Evolutionary conservation across 129 eudicot genomes (phyloP), one percentile per base, ranked within the genome.

Genomic region (Erigeron canadensis): DNA sequence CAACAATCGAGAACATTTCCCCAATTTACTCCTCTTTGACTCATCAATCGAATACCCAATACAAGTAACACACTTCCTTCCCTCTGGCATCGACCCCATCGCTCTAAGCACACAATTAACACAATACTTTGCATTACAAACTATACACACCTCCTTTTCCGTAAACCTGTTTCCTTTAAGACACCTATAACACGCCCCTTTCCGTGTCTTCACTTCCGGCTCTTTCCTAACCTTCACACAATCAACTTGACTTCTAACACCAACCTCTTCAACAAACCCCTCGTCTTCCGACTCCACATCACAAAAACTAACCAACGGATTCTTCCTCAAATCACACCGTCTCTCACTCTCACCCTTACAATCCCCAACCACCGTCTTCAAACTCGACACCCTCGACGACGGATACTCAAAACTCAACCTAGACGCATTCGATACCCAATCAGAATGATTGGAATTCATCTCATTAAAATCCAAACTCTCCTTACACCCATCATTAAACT

Each of bases 81-180:
- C 99, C 76, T 95, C 97, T 4, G 99, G 99, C 99, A 95, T 95
- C 40, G 99, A 95, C 53, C 99, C 99, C 99, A 95, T 95, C 45
- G 99, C 97, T 79, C 96, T 91, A 53, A 95, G 96, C 71, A 95
- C 97, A 77, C 99, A 95, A 57, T 83, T 95, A 39, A 74, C 75
- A 74, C 99, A 95, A 79, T 87, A 95, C 69, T 95, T 90, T 3
- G 99, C 90, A 88, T 86, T 91, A 85, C 99, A 95, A 78, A 95
- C 99, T 60, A 95, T 81, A 76, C 99, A 95, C 8, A 85, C 96
- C 75, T 95, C 99, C 84, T 95, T 95, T 39, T 95, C 99, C 0
- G 95, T 90, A 59, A 95, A 95, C 64, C 99, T 80, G 28, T 58
- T 83, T 58, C 97, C 97, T 83, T 88, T 95, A 40, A 80, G 79